Base-by-base conservation (phyloP, 768 basidiomycete genomes). In the Rubroboletus satanas region DNA sequence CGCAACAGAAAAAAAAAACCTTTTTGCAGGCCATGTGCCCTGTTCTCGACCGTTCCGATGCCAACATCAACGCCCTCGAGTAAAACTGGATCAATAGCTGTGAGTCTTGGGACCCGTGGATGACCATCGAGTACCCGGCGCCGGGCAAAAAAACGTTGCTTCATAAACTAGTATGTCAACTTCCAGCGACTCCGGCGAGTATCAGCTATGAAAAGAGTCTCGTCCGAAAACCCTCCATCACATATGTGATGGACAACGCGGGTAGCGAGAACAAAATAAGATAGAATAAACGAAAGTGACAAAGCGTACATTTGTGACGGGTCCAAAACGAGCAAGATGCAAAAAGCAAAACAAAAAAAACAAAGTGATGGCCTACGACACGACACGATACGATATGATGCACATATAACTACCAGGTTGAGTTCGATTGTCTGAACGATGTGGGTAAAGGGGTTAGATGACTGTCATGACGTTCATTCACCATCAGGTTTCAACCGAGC, bases 391-490 rank as follows among this genome's bases (percentile, higher is more conserved):
- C 9, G 43, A 45, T 23, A 23, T 8, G 35, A 39, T 38, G 35
- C 26, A 49, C 47, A 49, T 18, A 26, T 5, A 7, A 49, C 18
- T 21, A 31, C 18, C 4, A 17, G 38, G 18, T 11, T 10, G n/a
- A n/a, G 49, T 58, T 51, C 35, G n/a, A 46, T 36, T 26, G 31
- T 50, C 17, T 28, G 44, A 38, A 29, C 29, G 32, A 28, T 47
- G 17, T 26, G 12, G 28, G 28, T 46, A 31, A 26, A 29, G 21
- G 52, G 32, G 36, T 44, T 17, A 36, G 35, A 26, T 15, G 41
- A 38, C 48, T n/a, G 51, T 56, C 58, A 46, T 48, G 49, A 57
- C 11, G 32, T 48, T 54, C 60, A 36, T 62, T 28, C 29, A 29
- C 10, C 29, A 44, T 51, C 56, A 21, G 1, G 21, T 21, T 21